phyloP scores from a whole-genome alignment of 106 monocot genomes.

The Narthecium ossifragum region DNA sequence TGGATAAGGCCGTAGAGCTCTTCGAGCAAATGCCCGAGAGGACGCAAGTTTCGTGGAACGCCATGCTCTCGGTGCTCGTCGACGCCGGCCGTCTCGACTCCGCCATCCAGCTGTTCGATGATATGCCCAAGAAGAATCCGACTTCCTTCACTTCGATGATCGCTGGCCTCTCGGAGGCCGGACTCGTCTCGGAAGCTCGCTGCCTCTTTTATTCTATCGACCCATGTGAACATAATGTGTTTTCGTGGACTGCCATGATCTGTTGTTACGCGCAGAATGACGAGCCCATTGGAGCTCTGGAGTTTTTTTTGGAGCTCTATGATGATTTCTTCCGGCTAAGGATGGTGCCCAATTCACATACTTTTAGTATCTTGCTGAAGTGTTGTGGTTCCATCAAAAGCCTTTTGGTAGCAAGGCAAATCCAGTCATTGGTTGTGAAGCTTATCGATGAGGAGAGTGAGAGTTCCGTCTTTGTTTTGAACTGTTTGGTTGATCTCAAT shows the following conservation, averaged over 20 bases:
- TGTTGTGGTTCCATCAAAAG: slow-evolving; percentile 14
- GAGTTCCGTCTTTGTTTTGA: slow-evolving; percentile 20
- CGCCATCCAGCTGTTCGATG: slow-evolving; percentile 28
- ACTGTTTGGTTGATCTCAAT: slow-evolving; percentile 32
- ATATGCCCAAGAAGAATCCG: slow-evolving; percentile 43
- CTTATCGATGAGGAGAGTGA: slow-evolving; percentile 15
- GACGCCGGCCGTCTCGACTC: slow-evolving; percentile 8
- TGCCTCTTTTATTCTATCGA: slow-evolving; percentile 28
- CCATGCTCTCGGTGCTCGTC: slow-evolving; percentile 30
- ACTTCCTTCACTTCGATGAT: slow-evolving; percentile 37
- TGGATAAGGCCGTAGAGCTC: slow-evolving; percentile 20
- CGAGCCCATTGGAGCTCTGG: slow-evolving; percentile 18
- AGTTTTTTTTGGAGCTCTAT: slow-evolving; percentile 24
- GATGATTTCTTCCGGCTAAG: slow-evolving; percentile 10
- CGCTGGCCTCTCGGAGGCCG: slow-evolving; percentile 27
- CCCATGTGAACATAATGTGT: slow-evolving; percentile 18
- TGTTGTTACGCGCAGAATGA: slow-evolving; percentile 31
- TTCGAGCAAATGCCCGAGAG: slow-evolving; percentile 29
- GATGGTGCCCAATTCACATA: slow-evolving; percentile 35
- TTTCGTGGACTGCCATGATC: slow-evolving; percentile 55
- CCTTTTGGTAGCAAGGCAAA: slow-evolving; percentile 11
- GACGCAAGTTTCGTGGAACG: slow-evolving; percentile 45
- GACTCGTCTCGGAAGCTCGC: slow-evolving; percentile 9
- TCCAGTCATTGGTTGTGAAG: slow-evolving; percentile 25
- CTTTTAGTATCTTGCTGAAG: slow-evolving; percentile 37